Evolutionary conservation across 2,329 filamentous ascomycete species (phyloP), one percentile per base, ranked within the genome.

Genomic region (Trichophyton schoenleinii): DNA sequence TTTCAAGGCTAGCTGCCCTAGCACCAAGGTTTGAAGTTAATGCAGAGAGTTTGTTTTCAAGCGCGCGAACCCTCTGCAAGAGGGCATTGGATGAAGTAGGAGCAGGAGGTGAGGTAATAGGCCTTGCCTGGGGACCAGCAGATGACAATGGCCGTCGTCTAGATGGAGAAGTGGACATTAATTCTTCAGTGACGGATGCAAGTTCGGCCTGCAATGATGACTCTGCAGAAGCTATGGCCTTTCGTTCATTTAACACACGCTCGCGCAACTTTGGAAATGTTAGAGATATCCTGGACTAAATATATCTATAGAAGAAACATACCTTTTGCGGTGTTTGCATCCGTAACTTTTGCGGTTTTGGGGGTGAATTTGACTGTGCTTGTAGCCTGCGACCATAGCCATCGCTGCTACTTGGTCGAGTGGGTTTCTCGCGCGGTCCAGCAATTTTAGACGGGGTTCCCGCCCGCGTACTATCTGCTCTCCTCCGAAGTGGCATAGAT

Each of bases 191-290:
- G 67, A 96, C 92, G 65, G 87, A 87, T 58, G 83, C 83, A 7
- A 96, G 78, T 70, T 96, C 91, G 3, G 84, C 83, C 71, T 87
- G 84, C 13, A 96, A 74, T 2, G 81, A 81, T 2, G 81, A 79
- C 64, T 91, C 88, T 0, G 86, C 84, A 7, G 85, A 83, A 3
- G 85, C 83, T 15, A 91, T 83, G 0, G 86, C 82, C 61, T 83
- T 84, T 73, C 91, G 90, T 71, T 96, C 91, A 57, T 83, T 86
- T 68, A 92, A 87, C 0, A 96, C 80, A 38, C 92, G 86, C 75
- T 96, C 91, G 18, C 91, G 87, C 49, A 86, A 76, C 73, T 77
- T 65, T 60, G 55, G n/a, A 46, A 57, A 28, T 9, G 55, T 64
- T 61, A 67, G 61, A 57, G 13, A 36, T 28, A 28, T 22, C 66